Evolutionary conservation across 1,284 basidiomycete species (phyloP), one percentile per base, ranked within the genome.

Genomic region (Mycena citricolor): DNA sequence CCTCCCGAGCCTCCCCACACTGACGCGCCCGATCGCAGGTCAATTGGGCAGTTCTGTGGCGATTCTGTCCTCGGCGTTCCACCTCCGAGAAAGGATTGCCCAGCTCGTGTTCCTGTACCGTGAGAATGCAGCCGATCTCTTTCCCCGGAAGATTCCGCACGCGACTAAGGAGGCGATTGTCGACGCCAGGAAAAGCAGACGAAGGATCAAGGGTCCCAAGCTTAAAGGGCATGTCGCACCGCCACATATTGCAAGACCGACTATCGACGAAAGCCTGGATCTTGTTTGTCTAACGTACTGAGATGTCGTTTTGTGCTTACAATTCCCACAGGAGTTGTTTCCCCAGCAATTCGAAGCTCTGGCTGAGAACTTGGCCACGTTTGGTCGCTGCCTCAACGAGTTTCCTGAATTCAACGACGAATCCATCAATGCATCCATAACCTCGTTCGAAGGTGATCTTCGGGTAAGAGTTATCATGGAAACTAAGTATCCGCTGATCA

Each of bases 321-420:
- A 20, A 16, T 19, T 14, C 2, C n/a, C n/a, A 6, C 38, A 51
- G 49, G 83, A 86, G 57, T 70, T 73, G 38, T 81, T 86, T 52
- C 83, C 84, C 0, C 64, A 70, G 22, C 79, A 86, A 57, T 61
- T 87, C 36, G 72, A 78, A 46, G 60, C 63, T 24, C 66, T 86
- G 23, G 81, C 83, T 5, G 65, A 66, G 20, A 81, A 82, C 47
- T 74, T 86, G 12, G 74, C 69, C 23, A 79, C 76, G 0, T 86
- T 86, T 54, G 59, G 83, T 40, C 71, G 80, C 41, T 81, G 79
- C 51, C 61, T 86, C 43, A 85, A 86, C 49, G 83, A 86, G 56
- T 86, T 86, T 52, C 83, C 83, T 1, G 83, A 84, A 59, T 84
- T 85, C 52, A 80, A 75, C 28, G 82, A 86, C 42, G 83, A 86